Percentiles rank a stretch among this genome's conserved stretches.
These are phyloP conservation scores for Acacia melanoxylon DNA, from an alignment of 306 rosid genomes.

Conservation along the genomic window DNA sequence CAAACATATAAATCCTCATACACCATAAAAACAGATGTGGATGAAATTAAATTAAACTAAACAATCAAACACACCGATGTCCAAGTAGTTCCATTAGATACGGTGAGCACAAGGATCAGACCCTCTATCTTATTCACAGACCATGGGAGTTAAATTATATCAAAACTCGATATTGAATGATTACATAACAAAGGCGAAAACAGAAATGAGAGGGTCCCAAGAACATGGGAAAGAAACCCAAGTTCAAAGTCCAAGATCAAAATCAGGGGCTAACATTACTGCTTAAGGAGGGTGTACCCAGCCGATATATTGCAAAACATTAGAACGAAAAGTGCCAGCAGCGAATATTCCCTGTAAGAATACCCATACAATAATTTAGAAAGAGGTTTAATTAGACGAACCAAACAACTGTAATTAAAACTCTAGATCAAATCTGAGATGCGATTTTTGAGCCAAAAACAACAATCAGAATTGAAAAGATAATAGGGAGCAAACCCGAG, in stretches of 20 bases:
- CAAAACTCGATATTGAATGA: not conserved
- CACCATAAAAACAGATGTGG: not conserved
- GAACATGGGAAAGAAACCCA: not conserved
- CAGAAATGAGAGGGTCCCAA: not conserved
- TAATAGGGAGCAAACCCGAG: slow-evolving; percentile 50
- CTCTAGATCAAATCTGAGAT: not conserved
- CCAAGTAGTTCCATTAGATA: slow-evolving; percentile 9
- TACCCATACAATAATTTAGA: slow-evolving; percentile 17
- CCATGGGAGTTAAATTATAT: not conserved
- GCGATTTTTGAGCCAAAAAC: not conserved
- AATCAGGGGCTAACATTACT: slow-evolving; percentile 34
- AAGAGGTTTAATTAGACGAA: slow-evolving; percentile 8
- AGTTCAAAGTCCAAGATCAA: not conserved
- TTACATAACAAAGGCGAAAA: not conserved
- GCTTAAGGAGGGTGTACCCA: slow-evolving; percentile 44
- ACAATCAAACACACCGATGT: not conserved
- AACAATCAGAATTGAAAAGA: not conserved
- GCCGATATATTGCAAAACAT: slow-evolving; percentile 59
- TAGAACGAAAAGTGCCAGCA: slow-evolving; percentile 58
- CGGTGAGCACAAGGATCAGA: not conserved
- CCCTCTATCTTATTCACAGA: not conserved
- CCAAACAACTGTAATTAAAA: not conserved
- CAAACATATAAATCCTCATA: not conserved
- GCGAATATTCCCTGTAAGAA: slow-evolving; percentile 47
- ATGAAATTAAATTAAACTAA: not conserved